These are phyloP conservation scores for Toxoplasma gondii DNA, from an alignment of 169 alveolate species.

Conservation along the genomic window DNA sequence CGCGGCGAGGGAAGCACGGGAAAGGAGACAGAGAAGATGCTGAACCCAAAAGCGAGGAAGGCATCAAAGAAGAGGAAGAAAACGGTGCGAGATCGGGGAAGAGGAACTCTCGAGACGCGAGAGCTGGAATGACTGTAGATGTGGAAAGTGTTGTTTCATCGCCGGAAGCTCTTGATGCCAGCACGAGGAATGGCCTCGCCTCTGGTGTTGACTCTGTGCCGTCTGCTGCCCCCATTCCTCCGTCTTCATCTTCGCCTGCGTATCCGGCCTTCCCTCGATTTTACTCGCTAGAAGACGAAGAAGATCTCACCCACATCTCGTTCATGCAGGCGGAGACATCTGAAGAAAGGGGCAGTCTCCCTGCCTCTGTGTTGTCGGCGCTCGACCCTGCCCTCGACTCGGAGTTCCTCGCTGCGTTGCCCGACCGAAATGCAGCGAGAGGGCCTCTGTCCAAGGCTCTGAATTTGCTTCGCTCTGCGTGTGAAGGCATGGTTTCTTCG, in stretches of 20 bases:
- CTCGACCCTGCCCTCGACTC: neutral
- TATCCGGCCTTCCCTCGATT: neutral
- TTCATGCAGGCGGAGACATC: neutral
- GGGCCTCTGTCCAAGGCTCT: neutral
- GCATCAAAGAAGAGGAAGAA: no score
- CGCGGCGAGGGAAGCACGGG: no score
- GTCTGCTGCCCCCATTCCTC: neutral
- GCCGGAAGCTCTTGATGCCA: no score
- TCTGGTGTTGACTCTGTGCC: neutral
- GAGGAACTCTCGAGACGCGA: no score
- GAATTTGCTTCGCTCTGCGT: neutral
- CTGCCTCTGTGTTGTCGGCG: neutral
- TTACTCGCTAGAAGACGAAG: neutral
- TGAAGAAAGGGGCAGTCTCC: neutral
- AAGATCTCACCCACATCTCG: slow-evolving; percentile 13
- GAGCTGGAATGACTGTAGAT: no score
- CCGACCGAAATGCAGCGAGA: neutral
- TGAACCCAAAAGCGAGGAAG: no score
- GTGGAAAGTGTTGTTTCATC: no score
- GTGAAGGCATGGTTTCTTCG: neutral
- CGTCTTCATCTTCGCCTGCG: neutral
- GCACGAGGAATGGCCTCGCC: neutral
- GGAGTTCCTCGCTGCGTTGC: neutral
- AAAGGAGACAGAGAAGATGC: no score
- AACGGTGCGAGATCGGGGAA: no score